Evolutionary conservation across 2,329 filamentous ascomycete genomes (phyloP).

Genomic region (Myriangium duriaei): DNA sequence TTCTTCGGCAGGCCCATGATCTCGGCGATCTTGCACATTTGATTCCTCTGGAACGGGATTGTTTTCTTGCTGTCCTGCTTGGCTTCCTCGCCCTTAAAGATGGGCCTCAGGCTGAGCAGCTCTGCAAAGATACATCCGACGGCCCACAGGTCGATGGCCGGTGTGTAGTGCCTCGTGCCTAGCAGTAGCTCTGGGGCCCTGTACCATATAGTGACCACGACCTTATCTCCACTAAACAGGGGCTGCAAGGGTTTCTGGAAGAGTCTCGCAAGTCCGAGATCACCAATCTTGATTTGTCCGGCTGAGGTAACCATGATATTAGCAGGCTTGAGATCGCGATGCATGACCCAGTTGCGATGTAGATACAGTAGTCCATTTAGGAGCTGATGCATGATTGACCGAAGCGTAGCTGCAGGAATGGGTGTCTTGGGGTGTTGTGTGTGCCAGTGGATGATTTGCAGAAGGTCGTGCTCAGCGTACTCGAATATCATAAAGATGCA

Average conservation of each 20-base stretch:
- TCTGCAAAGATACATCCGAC: conserved; percentile 97
- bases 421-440: conserved; percentile 77
- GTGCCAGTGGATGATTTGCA: conserved; percentile 98
- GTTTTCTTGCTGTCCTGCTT: conserved; percentile 99
- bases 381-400: conserved; percentile 90
- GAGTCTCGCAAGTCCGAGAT: conserved; percentile 78
- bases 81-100: conserved; percentile 97
- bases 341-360: conserved; percentile 92
- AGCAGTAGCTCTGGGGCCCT: conserved; percentile 87
- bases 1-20: conserved; percentile 85
- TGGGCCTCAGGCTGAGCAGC: conserved; percentile 74
- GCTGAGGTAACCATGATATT: conserved; percentile 96
- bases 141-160: conserved; percentile 94
- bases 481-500: conserved; percentile 99
- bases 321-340: conserved; percentile 91
- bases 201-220: conserved; percentile 99
- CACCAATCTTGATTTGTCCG: conserved; percentile 88
- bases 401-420: conserved; percentile 78
- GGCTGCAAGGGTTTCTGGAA: conserved; percentile 91
- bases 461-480: conserved; percentile 90
- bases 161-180: conserved; percentile 89
- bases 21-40: conserved; percentile 98
- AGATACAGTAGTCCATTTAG: conserved; percentile 91
- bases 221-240: conserved; percentile 88
- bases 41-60: conserved; percentile 91